A percentile compares a stretch with the other conserved stretches of the same genome.
Evolutionary conservation across 2,329 filamentous ascomycete species (phyloP).

Genomic region (Teratosphaeria pseudoeucalypti): DNA sequence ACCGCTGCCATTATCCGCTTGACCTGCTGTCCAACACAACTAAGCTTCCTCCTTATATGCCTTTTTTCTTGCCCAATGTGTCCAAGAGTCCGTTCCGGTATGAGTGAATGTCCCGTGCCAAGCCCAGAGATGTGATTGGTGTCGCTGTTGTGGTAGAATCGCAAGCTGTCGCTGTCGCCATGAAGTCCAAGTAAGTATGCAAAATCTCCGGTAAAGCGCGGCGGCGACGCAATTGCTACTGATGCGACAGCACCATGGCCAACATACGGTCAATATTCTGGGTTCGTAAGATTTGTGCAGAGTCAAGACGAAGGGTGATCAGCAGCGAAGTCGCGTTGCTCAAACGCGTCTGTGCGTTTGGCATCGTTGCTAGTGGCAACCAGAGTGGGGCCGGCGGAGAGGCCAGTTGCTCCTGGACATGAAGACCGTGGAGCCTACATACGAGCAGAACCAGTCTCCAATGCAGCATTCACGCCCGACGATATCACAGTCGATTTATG

Average conservation of each 20-base stretch:
- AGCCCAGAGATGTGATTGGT: neutral
- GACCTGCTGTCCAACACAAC: slow-evolving; percentile 7
- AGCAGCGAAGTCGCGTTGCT: slow-evolving; percentile 1
- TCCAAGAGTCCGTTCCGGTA: slow-evolving; percentile 6
- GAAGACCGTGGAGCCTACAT: too few relatives aligned
- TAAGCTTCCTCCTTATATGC: slow-evolving; percentile 1
- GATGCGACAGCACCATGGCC: slow-evolving; percentile 9
- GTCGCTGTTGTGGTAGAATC: slow-evolving; percentile 8
- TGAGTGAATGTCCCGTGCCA: slow-evolving; percentile 9
- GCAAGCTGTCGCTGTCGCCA: slow-evolving; percentile 16
- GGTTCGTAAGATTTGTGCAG: slow-evolving; percentile 1
- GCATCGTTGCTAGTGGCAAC: neutral
- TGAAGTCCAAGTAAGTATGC: slow-evolving; percentile 21
- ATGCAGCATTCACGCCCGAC: too few relatives aligned
- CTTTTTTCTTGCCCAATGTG: neutral
- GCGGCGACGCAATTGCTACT: slow-evolving; percentile 21
- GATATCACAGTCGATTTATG: too few relatives aligned
- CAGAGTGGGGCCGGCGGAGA: neutral
- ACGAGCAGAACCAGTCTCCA: too few relatives aligned
- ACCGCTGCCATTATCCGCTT: slow-evolving; percentile 25
- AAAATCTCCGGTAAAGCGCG: slow-evolving; percentile 12
- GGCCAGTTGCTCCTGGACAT: too few relatives aligned
- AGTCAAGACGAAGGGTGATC: neutral
- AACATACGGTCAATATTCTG: neutral
- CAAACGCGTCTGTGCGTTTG: neutral